Evolutionary conservation across 2,329 filamentous ascomycete genomes (phyloP), one percentile per base, ranked within the genome.

Genomic region (Fusarium sp.): DNA sequence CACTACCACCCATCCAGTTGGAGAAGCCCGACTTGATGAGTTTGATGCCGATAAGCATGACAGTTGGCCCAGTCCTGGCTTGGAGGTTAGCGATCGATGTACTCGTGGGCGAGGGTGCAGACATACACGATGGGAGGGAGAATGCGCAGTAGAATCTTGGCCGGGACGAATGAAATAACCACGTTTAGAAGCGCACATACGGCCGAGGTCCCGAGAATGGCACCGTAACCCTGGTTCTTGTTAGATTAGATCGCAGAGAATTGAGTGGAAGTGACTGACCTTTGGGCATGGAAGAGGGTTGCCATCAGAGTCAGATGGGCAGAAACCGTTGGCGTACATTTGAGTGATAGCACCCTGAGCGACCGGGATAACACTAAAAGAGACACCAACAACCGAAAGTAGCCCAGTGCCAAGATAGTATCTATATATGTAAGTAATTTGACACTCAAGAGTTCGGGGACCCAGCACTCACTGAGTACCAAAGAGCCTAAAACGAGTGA

Each of bases 341-440:
- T 95, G 92, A 3, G 84, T 78, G 43, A 96, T 88, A 5, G 90
- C 92, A 48, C 92, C 91, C 34, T 87, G 87, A 1, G 92, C 78
- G 10, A 80, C 76, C 3, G 78, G 77, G 15, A 80, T 79, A 12
- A 77, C 76, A 31, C 70, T 78, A 47, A 80, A 80, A 13, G 76
- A 79, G 41, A 79, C 76, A 77, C 95, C 95, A 0, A 92, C 93
- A 15, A 94, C 94, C 0, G 91, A 94, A 62, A 96, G 90, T 27
- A 96, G 82, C 3, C 94, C 94, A 0, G 94, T 96, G 11, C 94
- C 92, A 63, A 94, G 81, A 69, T 89, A 93, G 78, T 94, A 94
- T 3, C 90, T 91, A 39, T 10, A 9, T 2, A 34, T 53, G 40
- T 69, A 58, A 51, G 39, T 66, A 13, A 53, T 40, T 13, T 27